These are phyloP conservation scores for Zymoseptoria brevis DNA, from an alignment of 2,329 filamentous ascomycete genomes.

Conservation along the genomic window DNA sequence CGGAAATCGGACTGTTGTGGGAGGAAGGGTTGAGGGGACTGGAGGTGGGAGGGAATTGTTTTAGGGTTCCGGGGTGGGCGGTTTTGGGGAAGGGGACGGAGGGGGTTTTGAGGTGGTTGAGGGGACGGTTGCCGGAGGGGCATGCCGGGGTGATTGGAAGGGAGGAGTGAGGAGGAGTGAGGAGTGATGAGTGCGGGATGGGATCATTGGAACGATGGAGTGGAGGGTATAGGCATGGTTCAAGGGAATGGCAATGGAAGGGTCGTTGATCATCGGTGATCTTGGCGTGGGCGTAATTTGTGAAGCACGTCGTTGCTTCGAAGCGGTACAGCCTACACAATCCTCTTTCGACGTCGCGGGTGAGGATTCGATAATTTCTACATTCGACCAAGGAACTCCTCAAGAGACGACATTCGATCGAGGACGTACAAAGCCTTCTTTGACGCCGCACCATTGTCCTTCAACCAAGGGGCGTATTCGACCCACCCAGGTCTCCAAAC, in stretches of 20 bases:
- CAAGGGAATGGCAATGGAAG: no score
- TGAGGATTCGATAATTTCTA: neutral
- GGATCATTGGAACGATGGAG: neutral
- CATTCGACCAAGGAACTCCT: neutral
- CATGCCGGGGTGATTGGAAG: slow-evolving; percentile 18
- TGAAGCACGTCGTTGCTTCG: no score
- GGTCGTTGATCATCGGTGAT: no score
- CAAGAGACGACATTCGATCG: no score
- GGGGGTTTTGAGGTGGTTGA: slow-evolving; percentile 70
- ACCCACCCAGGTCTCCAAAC: no score
- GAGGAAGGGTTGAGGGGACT: slow-evolving; percentile 57
- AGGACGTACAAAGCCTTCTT: no score
- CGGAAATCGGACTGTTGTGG: slow-evolving; percentile 69
- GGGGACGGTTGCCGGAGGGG: slow-evolving; percentile 41
- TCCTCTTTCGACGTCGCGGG: no score
- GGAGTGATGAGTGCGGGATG: neutral
- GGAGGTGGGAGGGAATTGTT: slow-evolving; percentile 77
- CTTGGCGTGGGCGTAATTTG: no score
- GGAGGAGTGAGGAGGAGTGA: neutral
- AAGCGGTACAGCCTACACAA: no score
- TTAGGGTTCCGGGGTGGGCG: slow-evolving; percentile 77
- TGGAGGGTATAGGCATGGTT: neutral
- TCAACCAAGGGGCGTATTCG: no score
- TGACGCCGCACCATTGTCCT: no score
- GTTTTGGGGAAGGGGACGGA: slow-evolving; percentile 83